Base-by-base conservation (phyloP, 805 yeast species). In the Dipodascus geniculatus region DNA sequence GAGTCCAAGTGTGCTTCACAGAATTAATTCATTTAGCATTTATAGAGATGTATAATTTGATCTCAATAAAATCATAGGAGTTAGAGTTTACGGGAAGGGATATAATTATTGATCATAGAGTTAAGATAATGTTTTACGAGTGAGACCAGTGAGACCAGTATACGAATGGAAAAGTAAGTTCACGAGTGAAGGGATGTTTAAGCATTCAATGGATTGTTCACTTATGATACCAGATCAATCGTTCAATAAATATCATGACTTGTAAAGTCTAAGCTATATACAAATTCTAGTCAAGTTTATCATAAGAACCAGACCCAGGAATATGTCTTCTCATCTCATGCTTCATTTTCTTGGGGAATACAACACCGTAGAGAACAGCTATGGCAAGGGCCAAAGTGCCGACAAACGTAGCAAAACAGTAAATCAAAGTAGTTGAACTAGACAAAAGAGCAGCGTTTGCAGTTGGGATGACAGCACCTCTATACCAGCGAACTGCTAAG, bases 401-500 rank as follows among this genome's bases (percentile, higher is more conserved):
- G n/a, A 57, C 48, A 22, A 56, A 54, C 9, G 65, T 49, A 8
- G 53, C 60, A 19, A 56, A 22, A 42, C 63, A 55, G n/a, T 22
- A 22, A 6, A 47, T 22, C 24, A 47, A 47, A 14, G 31, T 22
- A 20, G 52, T 60, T 58, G 24, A 55, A 42, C 14, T 59, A n/a
- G 16, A 61, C 58, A 23, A 53, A 58, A 22, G 54, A 48, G 42
- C 55, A 22, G 31, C 49, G 9, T 23, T 22, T 4, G 49, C 49
- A 16, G 31, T 47, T 9, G 24, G 60, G n/a, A 60, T 51, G 4
- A 42, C 22, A 14, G 17, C 31, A 17, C 56, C 58, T 2, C 48
- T 38, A 50, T 61, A 60, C 91, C 91, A 85, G 54, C 78, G 71
- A 19, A 79, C 75, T 23, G 82, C 79, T 56, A 85, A 73, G 51